phyloP scores from a whole-genome alignment of 345 rosid genomes.

The Cardamine chenopodiifolia region DNA sequence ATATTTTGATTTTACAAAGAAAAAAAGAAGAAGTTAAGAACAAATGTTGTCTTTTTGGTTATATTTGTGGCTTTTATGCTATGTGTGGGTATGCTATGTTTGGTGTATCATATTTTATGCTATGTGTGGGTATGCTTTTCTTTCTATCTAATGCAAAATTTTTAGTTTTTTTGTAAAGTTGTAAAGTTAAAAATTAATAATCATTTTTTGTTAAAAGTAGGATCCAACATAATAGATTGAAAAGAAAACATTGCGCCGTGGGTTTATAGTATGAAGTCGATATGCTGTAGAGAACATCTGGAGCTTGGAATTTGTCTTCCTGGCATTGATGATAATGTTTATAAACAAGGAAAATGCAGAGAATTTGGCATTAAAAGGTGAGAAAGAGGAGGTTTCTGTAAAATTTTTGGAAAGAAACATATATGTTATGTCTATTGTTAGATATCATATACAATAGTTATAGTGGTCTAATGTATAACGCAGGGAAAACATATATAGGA shows the following conservation, averaged over 20 bases:
- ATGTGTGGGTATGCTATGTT: slow-evolving; percentile 14
- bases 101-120: too few species aligned
- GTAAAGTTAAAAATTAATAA: neutral
- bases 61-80: neutral
- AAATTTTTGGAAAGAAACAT: neutral
- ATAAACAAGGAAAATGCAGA: slow-evolving; percentile 20
- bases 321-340: neutral
- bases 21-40: neutral
- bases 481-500: neutral
- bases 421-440: slow-evolving; percentile 22
- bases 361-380: slow-evolving; percentile 11
- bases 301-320: slow-evolving; percentile 21
- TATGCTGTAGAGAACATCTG: slow-evolving; percentile 33
- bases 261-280: neutral
- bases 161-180: neutral
- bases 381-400: slow-evolving; percentile 16
- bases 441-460: neutral
- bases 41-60: neutral
- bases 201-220: neutral
- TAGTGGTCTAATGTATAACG: neutral
- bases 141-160: neutral
- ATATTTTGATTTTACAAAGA: neutral
- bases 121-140: neutral
- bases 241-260: neutral
- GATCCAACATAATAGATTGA: neutral